Evolutionary conservation across 108 stramenopile genomes (phyloP).

Genomic region (Stephanodiscus minutulus): DNA sequence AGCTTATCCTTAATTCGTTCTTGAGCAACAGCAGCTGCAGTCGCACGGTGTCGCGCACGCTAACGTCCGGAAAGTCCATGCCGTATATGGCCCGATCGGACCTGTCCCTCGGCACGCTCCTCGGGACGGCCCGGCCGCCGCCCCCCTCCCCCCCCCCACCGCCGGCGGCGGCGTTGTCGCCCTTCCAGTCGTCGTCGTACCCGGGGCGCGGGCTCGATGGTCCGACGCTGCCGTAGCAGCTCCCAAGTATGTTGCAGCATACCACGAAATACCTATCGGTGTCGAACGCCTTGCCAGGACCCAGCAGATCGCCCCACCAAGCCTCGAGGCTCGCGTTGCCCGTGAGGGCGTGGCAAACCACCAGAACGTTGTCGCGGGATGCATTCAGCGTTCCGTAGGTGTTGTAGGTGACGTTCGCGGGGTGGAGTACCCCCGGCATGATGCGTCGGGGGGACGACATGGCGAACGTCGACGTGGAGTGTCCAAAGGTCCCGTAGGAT

Average conservation of each 20-base stretch:
- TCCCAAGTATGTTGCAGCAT: slow-evolving; percentile 89
- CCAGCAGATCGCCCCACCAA: slow-evolving; percentile 94
- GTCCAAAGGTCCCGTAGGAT: slow-evolving; percentile 45
- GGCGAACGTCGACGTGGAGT: slow-evolving; percentile 12
- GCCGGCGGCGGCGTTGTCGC: background rate
- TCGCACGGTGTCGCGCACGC: slow-evolving; percentile 85
- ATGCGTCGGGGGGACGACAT: slow-evolving; percentile 23
- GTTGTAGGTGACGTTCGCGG: slow-evolving; percentile 87
- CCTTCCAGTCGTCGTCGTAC: slow-evolving; percentile 18
- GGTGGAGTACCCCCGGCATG: slow-evolving; percentile 54
- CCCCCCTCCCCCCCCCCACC: background rate
- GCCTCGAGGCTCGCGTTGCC: slow-evolving; percentile 90
- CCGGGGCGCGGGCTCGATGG: slow-evolving; percentile 71
- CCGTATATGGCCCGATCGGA: slow-evolving; percentile 61
- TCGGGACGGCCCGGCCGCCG: background rate
- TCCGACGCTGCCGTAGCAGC: slow-evolving; percentile 86
- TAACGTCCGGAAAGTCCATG: slow-evolving; percentile 85
- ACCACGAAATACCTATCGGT: slow-evolving; percentile 90
- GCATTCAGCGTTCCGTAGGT: slow-evolving; percentile 90
- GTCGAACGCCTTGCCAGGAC: slow-evolving; percentile 89
- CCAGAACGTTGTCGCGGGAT: slow-evolving; percentile 82
- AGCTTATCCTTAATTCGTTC: slow-evolving; percentile 69
- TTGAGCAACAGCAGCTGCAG: slow-evolving; percentile 78
- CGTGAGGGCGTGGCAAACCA: slow-evolving; percentile 95
- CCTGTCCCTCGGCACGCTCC: slow-evolving; percentile 37